Conservation (phyloP, 176 grass and related monocot species). For the Eremochloa ophiuroides region DNA sequence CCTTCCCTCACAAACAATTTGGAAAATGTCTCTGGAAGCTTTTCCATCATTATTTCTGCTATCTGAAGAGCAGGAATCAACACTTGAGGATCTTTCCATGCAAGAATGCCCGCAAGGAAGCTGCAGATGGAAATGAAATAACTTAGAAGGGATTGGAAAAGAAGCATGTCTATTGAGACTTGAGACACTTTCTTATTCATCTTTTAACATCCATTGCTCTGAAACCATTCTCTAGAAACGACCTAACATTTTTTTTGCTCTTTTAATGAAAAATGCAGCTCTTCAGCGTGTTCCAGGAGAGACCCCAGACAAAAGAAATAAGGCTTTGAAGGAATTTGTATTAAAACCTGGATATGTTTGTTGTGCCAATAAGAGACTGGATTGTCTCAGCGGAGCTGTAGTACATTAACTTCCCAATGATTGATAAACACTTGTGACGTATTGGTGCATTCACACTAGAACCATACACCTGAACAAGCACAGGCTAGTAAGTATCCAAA, state of each 20-base stretch:
- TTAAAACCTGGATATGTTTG: slow-evolving; percentile 88
- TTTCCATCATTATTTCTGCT: slow-evolving; percentile 92
- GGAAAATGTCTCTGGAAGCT: slow-evolving; percentile 75
- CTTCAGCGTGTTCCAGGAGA: not conserved
- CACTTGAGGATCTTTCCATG: slow-evolving; percentile 94
- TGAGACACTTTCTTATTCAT: not conserved
- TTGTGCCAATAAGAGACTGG: slow-evolving; percentile 58
- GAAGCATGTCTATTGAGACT: not conserved
- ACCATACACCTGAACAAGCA: slow-evolving; percentile 61
- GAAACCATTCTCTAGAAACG: slow-evolving; percentile 7
- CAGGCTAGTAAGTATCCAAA: not conserved
- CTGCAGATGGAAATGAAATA: slow-evolving; percentile 39
- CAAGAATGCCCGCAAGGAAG: slow-evolving; percentile 88
- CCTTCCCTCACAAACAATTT: slow-evolving; percentile 96
- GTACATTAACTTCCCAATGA: slow-evolving; percentile 93
- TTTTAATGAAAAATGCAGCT: not conserved
- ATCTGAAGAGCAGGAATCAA: slow-evolving; percentile 92
- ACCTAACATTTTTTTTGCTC: not conserved
- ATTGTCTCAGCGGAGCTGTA: slow-evolving; percentile 93
- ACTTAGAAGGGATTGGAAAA: slow-evolving; percentile 13
- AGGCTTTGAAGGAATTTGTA: not conserved
- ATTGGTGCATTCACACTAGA: slow-evolving; percentile 85
- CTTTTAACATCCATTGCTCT: not conserved
- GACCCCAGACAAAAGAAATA: not conserved
- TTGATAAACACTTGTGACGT: slow-evolving; percentile 83